A percentile compares a stretch with the other conserved stretches of the same genome.
These are phyloP conservation scores for Handroanthus guayacan DNA, from an alignment of 257 asterid species.

Conservation along the genomic window DNA sequence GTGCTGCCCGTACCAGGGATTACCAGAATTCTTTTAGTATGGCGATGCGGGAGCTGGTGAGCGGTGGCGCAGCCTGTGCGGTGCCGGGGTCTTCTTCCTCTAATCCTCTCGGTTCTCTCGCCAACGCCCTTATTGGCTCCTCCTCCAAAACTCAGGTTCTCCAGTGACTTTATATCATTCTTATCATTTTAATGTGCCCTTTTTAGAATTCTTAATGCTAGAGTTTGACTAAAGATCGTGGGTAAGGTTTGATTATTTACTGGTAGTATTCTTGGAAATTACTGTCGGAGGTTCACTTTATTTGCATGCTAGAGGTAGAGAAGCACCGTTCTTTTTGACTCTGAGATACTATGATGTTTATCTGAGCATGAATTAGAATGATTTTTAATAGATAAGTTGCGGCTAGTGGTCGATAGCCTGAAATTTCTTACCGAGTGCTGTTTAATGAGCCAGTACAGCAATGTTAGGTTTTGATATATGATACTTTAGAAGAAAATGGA, in stretches of 20 bases:
- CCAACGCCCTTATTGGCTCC: slow-evolving; percentile 86
- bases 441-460: slow-evolving; percentile 6
- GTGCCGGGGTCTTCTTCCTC: slow-evolving; percentile 90
- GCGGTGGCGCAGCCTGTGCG: slow-evolving; percentile 89
- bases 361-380: slow-evolving; percentile 13
- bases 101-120: slow-evolving; percentile 93
- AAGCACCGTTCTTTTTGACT: neutral
- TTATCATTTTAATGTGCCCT: slow-evolving; percentile 16
- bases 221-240: neutral
- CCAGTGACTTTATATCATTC: neutral
- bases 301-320: slow-evolving; percentile 27
- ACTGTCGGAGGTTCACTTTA: neutral
- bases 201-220: neutral
- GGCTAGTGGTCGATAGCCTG: neutral
- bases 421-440: neutral
- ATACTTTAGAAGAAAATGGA: neutral
- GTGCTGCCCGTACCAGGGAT: slow-evolving; percentile 26
- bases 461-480: neutral
- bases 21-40: slow-evolving; percentile 38
- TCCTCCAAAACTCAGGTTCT: slow-evolving; percentile 93
- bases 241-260: neutral
- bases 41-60: slow-evolving; percentile 96
- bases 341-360: neutral
- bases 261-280: slow-evolving; percentile 20
- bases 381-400: neutral